Evolutionary conservation across 306 rosid species (phyloP), one percentile per base, ranked within the genome.

Genomic region (Pueraria montana): DNA sequence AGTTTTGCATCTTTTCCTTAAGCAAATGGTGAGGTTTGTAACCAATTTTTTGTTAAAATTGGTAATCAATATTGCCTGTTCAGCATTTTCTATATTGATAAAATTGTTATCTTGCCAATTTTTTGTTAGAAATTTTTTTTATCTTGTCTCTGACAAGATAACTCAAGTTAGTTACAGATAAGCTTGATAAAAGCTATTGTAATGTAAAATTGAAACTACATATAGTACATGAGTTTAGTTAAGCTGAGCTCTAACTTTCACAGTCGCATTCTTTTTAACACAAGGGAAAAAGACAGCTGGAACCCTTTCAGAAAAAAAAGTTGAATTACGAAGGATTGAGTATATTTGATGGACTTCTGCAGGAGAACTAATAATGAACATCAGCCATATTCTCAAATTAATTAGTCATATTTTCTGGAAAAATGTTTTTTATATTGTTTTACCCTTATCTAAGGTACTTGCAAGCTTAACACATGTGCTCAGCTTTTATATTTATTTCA

Each of bases 361-460:
- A 21, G 48, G 23, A 38, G 72, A 55, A 42, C 30, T 76, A 67
- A 55, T 82, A 52, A 82, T 50, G 70, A 42, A 42, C 18, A 5
- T 65, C 36, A 75, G 55, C 62, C 70, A 75, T 43, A 48, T 30
- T 75, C 36, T 56, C 32, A 40, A 66, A 42, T 53, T 65, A 26
- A 42, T 74, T 18, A 65, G 50, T 34, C 52, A 20, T 10, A 56
- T 66, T 64, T 53, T 74, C 59, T 50, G 76, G 77, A 40, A 34
- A 74, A 24, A 20, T 50, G 8, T 55, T 14, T 56, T 48, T 32
- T 13, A 18, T 50, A 38, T 14, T 43, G 13, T 45, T 46, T 68
- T 69, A 83, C 76, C 52, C 66, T 59, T 83, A 48, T 59, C 30
- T 77, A 36, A 46, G 55, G 50, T 74, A 38, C 76, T 74, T 65